These are phyloP conservation scores for Inga oerstediana DNA, from an alignment of 306 rosid genomes.

Conservation along the genomic window DNA sequence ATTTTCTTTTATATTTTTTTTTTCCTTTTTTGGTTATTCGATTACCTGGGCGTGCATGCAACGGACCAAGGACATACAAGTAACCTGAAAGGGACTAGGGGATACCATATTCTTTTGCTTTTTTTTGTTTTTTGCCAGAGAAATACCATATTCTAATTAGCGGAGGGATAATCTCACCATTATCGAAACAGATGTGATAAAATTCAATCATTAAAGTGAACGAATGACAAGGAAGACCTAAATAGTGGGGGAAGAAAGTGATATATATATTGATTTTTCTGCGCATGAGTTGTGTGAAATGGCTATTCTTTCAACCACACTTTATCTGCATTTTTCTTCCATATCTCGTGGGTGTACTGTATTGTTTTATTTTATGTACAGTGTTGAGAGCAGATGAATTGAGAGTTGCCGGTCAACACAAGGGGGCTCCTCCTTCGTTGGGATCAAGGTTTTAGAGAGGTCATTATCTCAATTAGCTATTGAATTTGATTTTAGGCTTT, in stretches of 20 bases:
- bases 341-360: background rate
- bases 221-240: background rate
- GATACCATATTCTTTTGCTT: background rate
- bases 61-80: background rate
- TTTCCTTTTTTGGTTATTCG: background rate
- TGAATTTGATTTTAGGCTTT: no score
- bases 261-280: background rate
- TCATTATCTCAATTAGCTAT: background rate
- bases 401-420: background rate
- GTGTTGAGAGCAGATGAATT: background rate
- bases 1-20: background rate
- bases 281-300: constrained; percentile 30
- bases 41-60: background rate
- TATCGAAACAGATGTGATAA: constrained; percentile 16
- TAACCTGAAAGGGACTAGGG: background rate
- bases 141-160: background rate
- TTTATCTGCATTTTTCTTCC: constrained; percentile 23
- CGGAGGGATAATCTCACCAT: constrained; percentile 5
- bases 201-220: constrained; percentile 7
- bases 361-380: background rate
- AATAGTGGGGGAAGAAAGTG: background rate
- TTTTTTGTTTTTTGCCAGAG: no score
- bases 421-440: background rate
- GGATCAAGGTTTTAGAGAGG: background rate
- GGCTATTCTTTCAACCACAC: constrained; percentile 30